Conservation (phyloP, 768 basidiomycete genomes). For the Amanita subjunquillea region DNA sequence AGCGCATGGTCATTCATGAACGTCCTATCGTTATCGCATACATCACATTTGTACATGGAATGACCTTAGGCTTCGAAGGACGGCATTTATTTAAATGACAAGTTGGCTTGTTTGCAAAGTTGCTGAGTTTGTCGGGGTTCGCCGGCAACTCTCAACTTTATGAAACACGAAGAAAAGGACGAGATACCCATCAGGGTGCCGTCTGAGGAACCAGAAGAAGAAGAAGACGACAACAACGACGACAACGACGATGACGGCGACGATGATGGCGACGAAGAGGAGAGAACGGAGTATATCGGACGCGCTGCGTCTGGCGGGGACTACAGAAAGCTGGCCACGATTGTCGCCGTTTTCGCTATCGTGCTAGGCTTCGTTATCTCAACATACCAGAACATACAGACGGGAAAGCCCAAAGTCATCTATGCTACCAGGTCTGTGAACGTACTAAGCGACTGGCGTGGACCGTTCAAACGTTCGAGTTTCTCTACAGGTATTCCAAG, state of each 20-base stretch:
- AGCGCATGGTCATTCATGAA: too few relatives aligned
- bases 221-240: background rate
- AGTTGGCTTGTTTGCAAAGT: too few relatives aligned
- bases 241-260: background rate
- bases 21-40: too few relatives aligned
- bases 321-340: background rate
- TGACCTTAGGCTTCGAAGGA: too few relatives aligned
- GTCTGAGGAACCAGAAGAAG: background rate
- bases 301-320: background rate
- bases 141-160: too few relatives aligned
- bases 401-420: background rate
- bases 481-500: constrained; percentile 57
- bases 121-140: too few relatives aligned
- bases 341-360: constrained; percentile 2
- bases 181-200: too few relatives aligned
- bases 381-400: background rate
- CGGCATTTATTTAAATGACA: too few relatives aligned
- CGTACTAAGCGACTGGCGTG: too few relatives aligned
- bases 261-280: background rate
- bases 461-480: too few relatives aligned
- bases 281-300: background rate
- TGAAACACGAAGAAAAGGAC: too few relatives aligned
- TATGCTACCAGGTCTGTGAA: constrained; percentile 1
- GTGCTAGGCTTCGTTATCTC: background rate
- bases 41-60: too few relatives aligned